Evolutionary conservation across 495 filamentous ascomycete genomes (phyloP), one percentile per base, ranked within the genome.

Genomic region (Neohortaea acidophila): DNA sequence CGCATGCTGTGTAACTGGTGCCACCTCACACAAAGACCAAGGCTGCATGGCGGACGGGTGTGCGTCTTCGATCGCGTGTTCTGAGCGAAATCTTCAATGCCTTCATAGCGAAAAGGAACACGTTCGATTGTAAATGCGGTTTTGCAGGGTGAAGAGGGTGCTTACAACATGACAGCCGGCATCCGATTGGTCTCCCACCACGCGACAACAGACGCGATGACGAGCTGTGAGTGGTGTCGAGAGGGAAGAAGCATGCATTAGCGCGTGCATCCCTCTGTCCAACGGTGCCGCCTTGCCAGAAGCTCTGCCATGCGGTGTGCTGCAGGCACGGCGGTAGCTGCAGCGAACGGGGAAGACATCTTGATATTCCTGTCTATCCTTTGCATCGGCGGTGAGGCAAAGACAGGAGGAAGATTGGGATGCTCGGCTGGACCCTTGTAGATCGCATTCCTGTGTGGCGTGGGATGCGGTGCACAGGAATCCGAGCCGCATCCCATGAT

Each of bases 241-340:
- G 5, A 19, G 17, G 7, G n/a, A n/a, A n/a, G 24, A 27, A 27
- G n/a, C n/a, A 27, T 27, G 32, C 32, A 34, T 34, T 34, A 34
- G 32, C 32, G 19, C 6, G 17, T 20, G 32, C 32, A 34, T 34
- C 9, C 19, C 19, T n/a, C n/a, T n/a, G n/a, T n/a, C n/a, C n/a
- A n/a, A n/a, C n/a, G n/a, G n/a, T n/a, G n/a, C 32, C 6, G 32
- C 32, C 29, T 6, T n/a, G 10, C 29, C 7, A 27, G 8, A 27
- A 27, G 24, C 24, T n/a, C 24, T 27, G 24, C 24, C n/a, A 27
- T n/a, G 8, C 24, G 24, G 8, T n/a, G 8, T 7, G 8, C 24
- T 27, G 7, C 24, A n/a, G n/a, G 7, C 7, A n/a, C 24, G 7
- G 8, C 17, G 29, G 10, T 7, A 32, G 29, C 29, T 32, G 29